A percentile compares a stretch with the other conserved stretches of the same genome.
These are phyloP conservation scores for Collybia nuda DNA, from an alignment of 768 basidiomycete species.

Conservation along the genomic window DNA sequence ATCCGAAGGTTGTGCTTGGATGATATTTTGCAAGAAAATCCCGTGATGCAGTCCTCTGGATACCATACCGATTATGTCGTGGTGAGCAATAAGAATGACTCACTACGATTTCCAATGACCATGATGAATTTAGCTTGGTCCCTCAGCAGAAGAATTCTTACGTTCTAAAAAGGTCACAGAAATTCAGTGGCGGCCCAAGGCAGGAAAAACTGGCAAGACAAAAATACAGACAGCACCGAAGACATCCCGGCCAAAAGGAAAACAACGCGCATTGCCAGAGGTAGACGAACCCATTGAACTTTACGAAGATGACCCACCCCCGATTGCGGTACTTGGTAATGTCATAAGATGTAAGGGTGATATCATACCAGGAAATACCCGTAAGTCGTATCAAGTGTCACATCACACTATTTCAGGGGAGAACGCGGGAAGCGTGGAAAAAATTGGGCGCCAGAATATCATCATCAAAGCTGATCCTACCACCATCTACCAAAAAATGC, in stretches of 20 bases:
- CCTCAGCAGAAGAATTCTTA: slow-evolving; percentile 26
- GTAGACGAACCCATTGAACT: slow-evolving; percentile 33
- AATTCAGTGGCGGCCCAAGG: slow-evolving; percentile 32
- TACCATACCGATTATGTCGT: slow-evolving; percentile 53
- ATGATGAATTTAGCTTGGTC: slow-evolving; percentile 29
- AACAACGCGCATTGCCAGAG: slow-evolving; percentile 9
- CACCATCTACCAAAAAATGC: slow-evolving; percentile 23
- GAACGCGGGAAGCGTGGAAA: neutral
- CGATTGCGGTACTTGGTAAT: slow-evolving; percentile 22
- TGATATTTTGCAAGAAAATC: slow-evolving; percentile 46
- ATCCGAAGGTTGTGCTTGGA: slow-evolving; percentile 55
- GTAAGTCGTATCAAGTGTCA: neutral
- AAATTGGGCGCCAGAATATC: neutral
- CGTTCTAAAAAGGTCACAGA: slow-evolving; percentile 18
- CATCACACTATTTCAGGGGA: neutral
- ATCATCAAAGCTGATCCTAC: slow-evolving; percentile 15
- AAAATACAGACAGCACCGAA: too few relatives aligned
- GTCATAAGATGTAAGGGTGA: slow-evolving; percentile 10
- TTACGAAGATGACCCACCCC: slow-evolving; percentile 26
- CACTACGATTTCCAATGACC: neutral
- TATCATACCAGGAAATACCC: neutral
- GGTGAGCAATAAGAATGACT: slow-evolving; percentile 28
- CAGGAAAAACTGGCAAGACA: slow-evolving; percentile 23
- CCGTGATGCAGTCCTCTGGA: slow-evolving; percentile 42
- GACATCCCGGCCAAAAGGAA: slow-evolving; percentile 15